A percentile compares a stretch with the other conserved stretches of the same genome.
Evolutionary conservation across 805 yeast genomes (phyloP).

Genomic region (Hanseniaspora pseudoguilliermondii): DNA sequence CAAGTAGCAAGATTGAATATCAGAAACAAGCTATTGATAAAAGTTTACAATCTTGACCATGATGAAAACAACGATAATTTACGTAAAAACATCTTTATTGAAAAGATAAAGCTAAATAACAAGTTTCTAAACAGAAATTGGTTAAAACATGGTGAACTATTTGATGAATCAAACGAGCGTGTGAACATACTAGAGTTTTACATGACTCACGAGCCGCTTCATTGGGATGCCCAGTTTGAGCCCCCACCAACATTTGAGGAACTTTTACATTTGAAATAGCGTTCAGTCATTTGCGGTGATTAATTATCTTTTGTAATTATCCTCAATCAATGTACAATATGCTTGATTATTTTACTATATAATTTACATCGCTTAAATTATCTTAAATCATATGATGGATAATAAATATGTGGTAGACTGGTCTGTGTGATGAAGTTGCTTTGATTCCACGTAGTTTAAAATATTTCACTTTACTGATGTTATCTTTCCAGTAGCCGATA

Average conservation of each 20-base stretch:
- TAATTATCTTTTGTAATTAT: not conserved
- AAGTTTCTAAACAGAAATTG: constrained; percentile 22
- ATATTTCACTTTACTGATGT: too few species aligned
- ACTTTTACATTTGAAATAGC: constrained; percentile 9
- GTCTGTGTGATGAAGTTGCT: too few species aligned
- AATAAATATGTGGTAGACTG: too few species aligned
- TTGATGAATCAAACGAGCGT: constrained; percentile 22
- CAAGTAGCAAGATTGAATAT: constrained; percentile 22
- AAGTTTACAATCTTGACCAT: constrained; percentile 20
- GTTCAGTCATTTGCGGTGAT: not conserved
- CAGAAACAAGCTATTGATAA: constrained; percentile 21
- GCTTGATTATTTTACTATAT: too few species aligned
- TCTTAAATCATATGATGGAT: too few species aligned
- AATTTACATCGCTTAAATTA: too few species aligned
- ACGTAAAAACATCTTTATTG: constrained; percentile 22
- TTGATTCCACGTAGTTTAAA: too few species aligned
- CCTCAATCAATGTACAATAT: too few species aligned
- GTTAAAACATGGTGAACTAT: constrained; percentile 26
- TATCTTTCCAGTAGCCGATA: not conserved
- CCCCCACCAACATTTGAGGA: constrained; percentile 24
- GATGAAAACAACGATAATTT: not conserved
- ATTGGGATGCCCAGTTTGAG: constrained; percentile 23
- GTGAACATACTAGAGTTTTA: constrained; percentile 10
- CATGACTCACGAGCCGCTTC: constrained; percentile 16
- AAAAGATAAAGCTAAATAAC: constrained; percentile 26